Conservation (phyloP, 805 yeast species). For the Komagataella kurtzmanii region DNA sequence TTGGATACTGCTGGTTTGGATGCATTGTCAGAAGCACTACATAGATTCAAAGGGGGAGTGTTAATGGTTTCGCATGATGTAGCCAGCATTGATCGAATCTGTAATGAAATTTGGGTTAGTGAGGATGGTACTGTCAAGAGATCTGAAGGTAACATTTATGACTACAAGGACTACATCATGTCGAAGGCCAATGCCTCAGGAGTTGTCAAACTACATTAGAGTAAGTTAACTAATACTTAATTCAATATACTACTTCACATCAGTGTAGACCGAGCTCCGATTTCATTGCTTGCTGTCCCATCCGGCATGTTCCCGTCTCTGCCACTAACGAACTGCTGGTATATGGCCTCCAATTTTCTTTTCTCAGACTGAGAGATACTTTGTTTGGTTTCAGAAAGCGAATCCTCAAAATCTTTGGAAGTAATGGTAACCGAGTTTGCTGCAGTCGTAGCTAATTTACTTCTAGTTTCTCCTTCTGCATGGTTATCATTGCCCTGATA, state of each 20-base stretch:
- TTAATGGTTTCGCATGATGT: conserved; percentile 98
- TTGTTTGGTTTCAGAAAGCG: conserved; percentile 72
- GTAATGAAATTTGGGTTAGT: conserved; percentile 93
- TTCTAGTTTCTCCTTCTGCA: conserved; percentile 2
- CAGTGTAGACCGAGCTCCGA: conserved; percentile 77
- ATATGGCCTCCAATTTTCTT: conserved; percentile 46
- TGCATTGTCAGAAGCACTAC: conserved; percentile 84
- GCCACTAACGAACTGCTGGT: conserved; percentile 51
- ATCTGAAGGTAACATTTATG: conserved; percentile 75
- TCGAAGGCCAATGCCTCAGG: conserved; percentile 70
- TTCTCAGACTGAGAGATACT: conserved; percentile 71
- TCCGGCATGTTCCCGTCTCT: conserved; percentile 84
- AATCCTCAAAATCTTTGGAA: conserved; percentile 40
- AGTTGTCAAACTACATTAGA: conserved; percentile 75
- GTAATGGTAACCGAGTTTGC: conserved; percentile 29
- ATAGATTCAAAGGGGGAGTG: conserved; percentile 86
- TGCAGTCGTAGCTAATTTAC: conserved; percentile 1
- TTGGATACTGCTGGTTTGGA: conserved; percentile 97
- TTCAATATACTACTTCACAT: conserved; percentile 35
- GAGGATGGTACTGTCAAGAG: conserved; percentile 72
- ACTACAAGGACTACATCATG: conserved; percentile 80
- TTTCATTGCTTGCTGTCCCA: conserved; percentile 65
- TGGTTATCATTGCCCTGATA: conserved; percentile 3
- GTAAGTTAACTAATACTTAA: neutral
- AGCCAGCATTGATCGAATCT: conserved; percentile 72